A percentile compares a stretch with the other conserved stretches of the same genome.
Evolutionary conservation across 257 asterid species (phyloP).

Genomic region (Solanum chiquidenum): DNA sequence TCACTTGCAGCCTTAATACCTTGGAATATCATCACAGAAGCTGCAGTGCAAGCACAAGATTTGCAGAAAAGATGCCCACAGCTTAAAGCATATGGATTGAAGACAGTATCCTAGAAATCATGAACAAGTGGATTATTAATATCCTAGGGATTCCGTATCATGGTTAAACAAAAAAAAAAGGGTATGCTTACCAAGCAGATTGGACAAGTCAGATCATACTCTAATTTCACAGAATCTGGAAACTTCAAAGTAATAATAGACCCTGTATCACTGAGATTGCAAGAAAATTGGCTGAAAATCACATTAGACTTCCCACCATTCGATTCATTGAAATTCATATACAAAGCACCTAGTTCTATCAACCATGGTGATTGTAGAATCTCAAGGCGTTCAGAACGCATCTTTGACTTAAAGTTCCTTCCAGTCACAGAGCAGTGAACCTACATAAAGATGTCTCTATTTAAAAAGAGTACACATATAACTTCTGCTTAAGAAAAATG

Average conservation of each 20-base stretch:
- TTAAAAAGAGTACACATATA: not conserved
- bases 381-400: conserved; percentile 54
- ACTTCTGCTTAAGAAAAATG: not conserved
- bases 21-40: conserved; percentile 65
- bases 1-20: conserved; percentile 55
- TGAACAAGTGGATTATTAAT: not conserved
- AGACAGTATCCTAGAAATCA: conserved; percentile 49
- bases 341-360: conserved; percentile 76
- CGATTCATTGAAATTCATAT: conserved; percentile 35
- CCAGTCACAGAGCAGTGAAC: conserved; percentile 69
- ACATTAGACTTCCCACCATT: conserved; percentile 24
- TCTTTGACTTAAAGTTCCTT: conserved; percentile 62
- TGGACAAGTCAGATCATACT: conserved; percentile 67
- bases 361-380: conserved; percentile 77
- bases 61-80: conserved; percentile 88
- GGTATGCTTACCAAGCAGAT: conserved; percentile 62
- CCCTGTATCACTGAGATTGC: conserved; percentile 33
- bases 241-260: conserved; percentile 47
- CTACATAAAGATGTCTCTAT: conserved; percentile 19
- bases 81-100: conserved; percentile 63
- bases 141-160: not conserved
- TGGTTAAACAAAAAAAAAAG: not conserved
- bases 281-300: conserved; percentile 33
- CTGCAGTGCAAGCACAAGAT: conserved; percentile 71
- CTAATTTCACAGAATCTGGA: conserved; percentile 50